Conservation (phyloP, 2,329 filamentous ascomycete species). For the Sporothrix brasiliensis region DNA sequence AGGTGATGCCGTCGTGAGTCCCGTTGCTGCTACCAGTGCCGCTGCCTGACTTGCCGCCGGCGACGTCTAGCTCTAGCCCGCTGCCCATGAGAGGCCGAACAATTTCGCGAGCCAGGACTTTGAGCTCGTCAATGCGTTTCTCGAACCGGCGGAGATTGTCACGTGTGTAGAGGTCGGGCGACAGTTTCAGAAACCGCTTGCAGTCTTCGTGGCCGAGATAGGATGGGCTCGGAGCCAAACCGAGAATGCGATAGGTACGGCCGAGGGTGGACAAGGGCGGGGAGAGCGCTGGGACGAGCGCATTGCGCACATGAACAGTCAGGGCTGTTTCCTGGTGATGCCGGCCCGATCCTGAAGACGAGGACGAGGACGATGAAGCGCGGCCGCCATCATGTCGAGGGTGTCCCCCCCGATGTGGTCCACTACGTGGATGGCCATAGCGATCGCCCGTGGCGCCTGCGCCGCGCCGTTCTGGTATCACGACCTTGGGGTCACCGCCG, state of each 20-base stretch:
- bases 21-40: slow-evolving; percentile 44
- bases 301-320: slow-evolving; percentile 37
- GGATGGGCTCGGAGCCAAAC: slow-evolving; percentile 59
- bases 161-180: slow-evolving; percentile 77
- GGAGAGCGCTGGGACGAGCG: slow-evolving; percentile 42
- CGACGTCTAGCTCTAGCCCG: slow-evolving; percentile 77
- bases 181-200: slow-evolving; percentile 84
- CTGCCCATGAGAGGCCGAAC: slow-evolving; percentile 86
- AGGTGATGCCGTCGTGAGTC: slow-evolving; percentile 50
- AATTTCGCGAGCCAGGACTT: slow-evolving; percentile 76
- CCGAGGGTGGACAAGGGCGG: slow-evolving; percentile 64
- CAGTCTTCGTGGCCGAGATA: slow-evolving; percentile 86
- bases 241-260: slow-evolving; percentile 76
- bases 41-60: slow-evolving; percentile 46
- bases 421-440: slow-evolving; percentile 37
- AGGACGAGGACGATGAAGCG: slow-evolving; percentile 37
- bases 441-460: slow-evolving; percentile 30
- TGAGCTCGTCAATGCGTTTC: slow-evolving; percentile 84
- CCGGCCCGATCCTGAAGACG: slow-evolving; percentile 24
- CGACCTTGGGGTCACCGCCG: slow-evolving; percentile 17
- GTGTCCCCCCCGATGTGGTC: slow-evolving; percentile 34
- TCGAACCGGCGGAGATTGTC: slow-evolving; percentile 88
- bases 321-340: slow-evolving; percentile 25
- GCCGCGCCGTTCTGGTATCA: slow-evolving; percentile 41
- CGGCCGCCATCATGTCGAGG: slow-evolving; percentile 40